A percentile compares a stretch with the other conserved stretches of the same genome.
phyloP scores from a whole-genome alignment of 495 filamentous ascomycete species.

The Bathelium albidoporum region DNA sequence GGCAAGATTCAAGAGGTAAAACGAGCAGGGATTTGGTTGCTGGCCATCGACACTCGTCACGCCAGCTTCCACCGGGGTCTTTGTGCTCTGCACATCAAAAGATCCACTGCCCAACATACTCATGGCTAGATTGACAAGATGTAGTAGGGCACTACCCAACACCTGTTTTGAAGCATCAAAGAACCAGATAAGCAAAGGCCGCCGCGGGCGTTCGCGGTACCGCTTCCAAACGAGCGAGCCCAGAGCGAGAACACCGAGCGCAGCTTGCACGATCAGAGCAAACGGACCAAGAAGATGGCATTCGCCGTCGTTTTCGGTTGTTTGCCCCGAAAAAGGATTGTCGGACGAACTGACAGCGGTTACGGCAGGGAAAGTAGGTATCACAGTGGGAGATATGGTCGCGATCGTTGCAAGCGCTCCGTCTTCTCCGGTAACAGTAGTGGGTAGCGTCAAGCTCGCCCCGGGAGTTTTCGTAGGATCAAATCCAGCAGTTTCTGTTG shows the following conservation, averaged over 20 bases:
- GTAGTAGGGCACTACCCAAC: conserved; percentile 82
- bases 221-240: conserved; percentile 85
- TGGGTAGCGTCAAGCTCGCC: conserved; percentile 7
- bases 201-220: conserved; percentile 81
- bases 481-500: conserved; percentile 7
- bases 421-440: background rate
- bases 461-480: conserved; percentile 13
- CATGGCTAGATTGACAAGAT: conserved; percentile 86
- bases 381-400: background rate
- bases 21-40: conserved; percentile 83
- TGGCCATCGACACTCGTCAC: background rate
- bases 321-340: background rate
- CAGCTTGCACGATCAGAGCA: conserved; percentile 77
- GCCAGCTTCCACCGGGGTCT: conserved; percentile 25
- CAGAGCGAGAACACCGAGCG: conserved; percentile 75
- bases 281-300: conserved; percentile 78
- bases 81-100: conserved; percentile 43
- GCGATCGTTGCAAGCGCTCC: conserved; percentile 7
- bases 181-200: conserved; percentile 88
- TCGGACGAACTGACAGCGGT: background rate
- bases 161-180: conserved; percentile 98
- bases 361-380: background rate
- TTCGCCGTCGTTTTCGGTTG: conserved; percentile 47
- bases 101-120: conserved; percentile 85
- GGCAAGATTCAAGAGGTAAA: conserved; percentile 84